Evolutionary conservation across 2,329 filamentous ascomycete genomes (phyloP), one percentile per base, ranked within the genome.

Genomic region (Clonostachys solani): DNA sequence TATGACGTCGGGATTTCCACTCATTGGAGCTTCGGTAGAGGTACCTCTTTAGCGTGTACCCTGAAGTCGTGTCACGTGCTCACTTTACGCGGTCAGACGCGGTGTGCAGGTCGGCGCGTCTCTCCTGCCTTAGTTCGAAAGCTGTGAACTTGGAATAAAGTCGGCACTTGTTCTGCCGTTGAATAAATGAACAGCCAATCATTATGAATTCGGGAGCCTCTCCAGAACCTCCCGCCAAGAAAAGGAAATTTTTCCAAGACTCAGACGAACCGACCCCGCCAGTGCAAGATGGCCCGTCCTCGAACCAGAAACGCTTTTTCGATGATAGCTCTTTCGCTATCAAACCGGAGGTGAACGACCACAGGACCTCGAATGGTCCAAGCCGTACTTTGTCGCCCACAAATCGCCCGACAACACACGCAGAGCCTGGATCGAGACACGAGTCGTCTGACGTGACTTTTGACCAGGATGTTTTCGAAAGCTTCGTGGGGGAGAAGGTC

Each of bases 401-500:
- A 8, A 37, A 29, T 12, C 46, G 41, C 17, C 6, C 16, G 12
- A 36, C 46, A 36, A 37, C 50, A 16, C 46, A 46, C 15, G 40
- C 52, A 42, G 46, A 47, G 7, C 43, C 52, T 44, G 48, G 48
- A 8, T 50, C 49, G 9, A 50, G 54, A 13, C 46, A 60, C 45
- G 56, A 60, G 23, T 47, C 59, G 4, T 55, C 63, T 4, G 50
- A 62, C 1, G 49, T 69, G 29, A 61, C 62, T 1, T 86, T 87
- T 50, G 79, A 86, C 53, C 67, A 74, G 47, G 71, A 71, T 33
- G 73, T 70, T 0, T 84, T 87, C 47, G 75, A 84, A 56, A 70
- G 66, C 48, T 77, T 87, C 50, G 65, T 86, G 18, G 83, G 82
- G 35, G 74, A 78, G 48, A 76, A 77, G 45, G 69, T 87, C 17